Evolutionary conservation across 2,329 filamentous ascomycete genomes (phyloP), one percentile per base, ranked within the genome.

Genomic region (Stagonosporopsis tanaceti): DNA sequence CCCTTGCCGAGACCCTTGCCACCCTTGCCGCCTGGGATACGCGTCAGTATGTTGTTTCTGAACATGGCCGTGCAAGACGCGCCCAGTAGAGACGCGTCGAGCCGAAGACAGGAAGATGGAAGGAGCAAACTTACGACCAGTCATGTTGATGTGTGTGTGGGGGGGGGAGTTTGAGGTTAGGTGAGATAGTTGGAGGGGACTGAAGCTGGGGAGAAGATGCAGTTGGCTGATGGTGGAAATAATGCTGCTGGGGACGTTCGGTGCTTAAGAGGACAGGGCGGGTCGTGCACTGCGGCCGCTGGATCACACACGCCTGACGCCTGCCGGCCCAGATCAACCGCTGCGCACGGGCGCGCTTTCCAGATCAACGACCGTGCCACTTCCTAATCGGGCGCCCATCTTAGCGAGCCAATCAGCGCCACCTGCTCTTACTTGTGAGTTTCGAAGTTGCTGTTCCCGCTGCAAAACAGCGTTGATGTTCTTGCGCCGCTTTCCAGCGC

Each of bases 1-100:
- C 81, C 81, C 76, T 83, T 83, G 66, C 81, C 81, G 73, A 83
- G 81, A 63, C 81, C 81, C 75, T 83, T 83, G 66, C 81, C 81
- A 70, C 81, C 81, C 78, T 83, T 83, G 68, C 81, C 81, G 73
- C 81, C 81, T 82, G 61, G 60, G 50, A 66, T 53, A 69, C 53
- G 61, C 57, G 72, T 77, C 66, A 76, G 76, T 65, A 74, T 65
- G 27, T 53, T 48, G 56, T 56, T 35, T 8, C 2, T 44, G 27
- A 45, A 50, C 38, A 22, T 15, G 32, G 34, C 27, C 17, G 17
- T 73, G 80, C 88, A 83, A 54, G 59, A 57, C 57, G 59, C 59
- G 56, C 46, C 60, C 42, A 25, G 47, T 25, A 34, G 50, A 46
- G 46, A 55, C 46, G 59, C 53, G 61, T 47, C 62, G 48, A 55